phyloP scores from a whole-genome alignment of 306 rosid genomes.

The Vigna radiata region DNA sequence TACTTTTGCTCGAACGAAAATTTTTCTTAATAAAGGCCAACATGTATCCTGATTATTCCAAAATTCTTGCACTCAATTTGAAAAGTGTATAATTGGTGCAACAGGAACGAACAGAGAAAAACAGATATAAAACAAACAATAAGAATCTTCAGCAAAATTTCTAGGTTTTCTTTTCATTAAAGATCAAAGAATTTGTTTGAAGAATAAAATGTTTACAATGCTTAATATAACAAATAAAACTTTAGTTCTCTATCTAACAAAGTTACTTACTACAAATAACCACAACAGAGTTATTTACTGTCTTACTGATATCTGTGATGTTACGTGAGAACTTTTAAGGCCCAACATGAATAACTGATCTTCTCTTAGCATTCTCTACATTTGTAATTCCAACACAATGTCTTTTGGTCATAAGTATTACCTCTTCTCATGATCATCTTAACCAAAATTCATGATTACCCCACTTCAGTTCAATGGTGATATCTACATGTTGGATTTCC shows the following conservation, averaged over 20 bases:
- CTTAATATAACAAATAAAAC: not conserved
- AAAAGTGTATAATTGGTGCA: not conserved
- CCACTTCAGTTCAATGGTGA: slow-evolving; percentile 28
- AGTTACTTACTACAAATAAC: not conserved
- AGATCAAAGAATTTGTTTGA: not conserved
- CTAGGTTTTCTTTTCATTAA: not conserved
- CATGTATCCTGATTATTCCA: no score
- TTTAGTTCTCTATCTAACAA: not conserved
- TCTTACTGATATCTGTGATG: not conserved
- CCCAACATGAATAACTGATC: slow-evolving; percentile 2
- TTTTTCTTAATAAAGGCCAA: no score
- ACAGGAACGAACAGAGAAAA: no score
- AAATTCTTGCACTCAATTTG: no score
- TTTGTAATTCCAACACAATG: slow-evolving; percentile 9
- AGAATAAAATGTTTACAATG: not conserved
- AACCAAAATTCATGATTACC: not conserved
- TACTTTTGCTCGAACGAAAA: no score
- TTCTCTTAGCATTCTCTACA: slow-evolving; percentile 15
- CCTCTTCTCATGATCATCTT: slow-evolving; percentile 16
- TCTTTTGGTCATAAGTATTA: not conserved
- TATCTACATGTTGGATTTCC: slow-evolving; percentile 85
- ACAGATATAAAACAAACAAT: no score
- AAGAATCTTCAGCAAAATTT: no score
- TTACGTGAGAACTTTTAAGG: not conserved
- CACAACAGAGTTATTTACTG: not conserved